phyloP scores from a whole-genome alignment of 768 basidiomycete species.

The Leccinum imitatum region DNA sequence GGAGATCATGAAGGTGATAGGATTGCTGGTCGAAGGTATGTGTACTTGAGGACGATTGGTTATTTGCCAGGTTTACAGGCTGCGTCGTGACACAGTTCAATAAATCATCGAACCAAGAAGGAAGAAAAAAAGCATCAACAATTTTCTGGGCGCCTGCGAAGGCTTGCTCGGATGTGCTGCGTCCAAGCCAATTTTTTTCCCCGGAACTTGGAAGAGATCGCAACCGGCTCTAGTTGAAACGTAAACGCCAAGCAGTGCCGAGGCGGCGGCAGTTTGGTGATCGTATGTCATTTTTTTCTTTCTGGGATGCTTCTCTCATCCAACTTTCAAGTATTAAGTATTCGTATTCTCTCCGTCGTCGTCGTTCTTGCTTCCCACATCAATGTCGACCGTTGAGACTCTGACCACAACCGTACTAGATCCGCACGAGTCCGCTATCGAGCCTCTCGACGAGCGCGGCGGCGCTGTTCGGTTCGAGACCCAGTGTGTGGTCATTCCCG shows the following conservation, averaged over 20 bases:
- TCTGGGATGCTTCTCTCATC: neutral
- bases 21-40: too few species aligned
- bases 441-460: constrained; percentile 20
- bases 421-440: neutral
- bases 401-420: neutral
- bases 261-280: neutral
- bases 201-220: neutral
- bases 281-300: constrained; percentile 24
- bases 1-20: neutral
- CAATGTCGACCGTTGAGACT: constrained; percentile 16
- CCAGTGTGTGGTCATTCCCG: constrained; percentile 76
- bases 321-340: neutral
- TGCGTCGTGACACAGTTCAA: neutral
- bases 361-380: neutral
- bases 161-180: too few species aligned
- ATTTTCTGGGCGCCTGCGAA: neutral
- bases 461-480: constrained; percentile 66
- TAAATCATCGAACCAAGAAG: too few species aligned
- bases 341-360: neutral
- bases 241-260: constrained; percentile 6
- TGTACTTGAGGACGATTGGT: too few species aligned
- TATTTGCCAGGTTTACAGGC: neutral
- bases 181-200: too few species aligned
- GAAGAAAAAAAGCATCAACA: too few species aligned
- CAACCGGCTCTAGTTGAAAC: neutral